These are phyloP conservation scores for Paramecium caudatum DNA, from an alignment of 73 alveolate genomes.

Conservation along the genomic window DNA sequence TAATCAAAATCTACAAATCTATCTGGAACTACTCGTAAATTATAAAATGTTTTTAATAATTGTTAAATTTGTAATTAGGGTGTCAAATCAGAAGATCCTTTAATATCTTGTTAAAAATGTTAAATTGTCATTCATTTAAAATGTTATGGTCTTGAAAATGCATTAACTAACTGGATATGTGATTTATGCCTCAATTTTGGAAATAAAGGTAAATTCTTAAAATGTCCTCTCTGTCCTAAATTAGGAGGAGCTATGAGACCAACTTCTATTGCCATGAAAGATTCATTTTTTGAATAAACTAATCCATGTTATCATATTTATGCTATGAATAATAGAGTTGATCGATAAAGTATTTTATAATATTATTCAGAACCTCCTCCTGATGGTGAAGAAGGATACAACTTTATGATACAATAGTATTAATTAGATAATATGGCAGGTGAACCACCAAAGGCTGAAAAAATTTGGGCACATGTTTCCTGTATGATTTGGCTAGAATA, in stretches of 20 bases:
- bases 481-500: slow-evolving; percentile 54
- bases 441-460: slow-evolving; percentile 66
- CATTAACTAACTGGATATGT: slow-evolving; percentile 63
- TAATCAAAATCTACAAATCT: neutral
- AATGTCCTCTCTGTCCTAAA: slow-evolving; percentile 71
- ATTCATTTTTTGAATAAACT: slow-evolving; percentile 43
- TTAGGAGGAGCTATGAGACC: slow-evolving; percentile 77
- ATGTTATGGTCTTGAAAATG: slow-evolving; percentile 69
- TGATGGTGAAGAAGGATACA: neutral
- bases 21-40: slow-evolving; percentile 59
- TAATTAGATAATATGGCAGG: slow-evolving; percentile 38
- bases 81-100: slow-evolving; percentile 8
- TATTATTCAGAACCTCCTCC: slow-evolving; percentile 58
- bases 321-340: slow-evolving; percentile 61
- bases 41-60: neutral
- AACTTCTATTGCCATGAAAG: slow-evolving; percentile 49
- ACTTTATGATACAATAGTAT: neutral
- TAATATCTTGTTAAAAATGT: slow-evolving; percentile 62
- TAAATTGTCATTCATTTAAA: slow-evolving; percentile 56
- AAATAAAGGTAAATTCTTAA: slow-evolving; percentile 59
- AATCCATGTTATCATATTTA: slow-evolving; percentile 61
- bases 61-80: slow-evolving; percentile 76
- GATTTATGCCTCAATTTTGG: slow-evolving; percentile 74
- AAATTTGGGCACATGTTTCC: slow-evolving; percentile 70
- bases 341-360: slow-evolving; percentile 26